Evolutionary conservation across 768 basidiomycete genomes (phyloP).

Genomic region (Mycena venus): DNA sequence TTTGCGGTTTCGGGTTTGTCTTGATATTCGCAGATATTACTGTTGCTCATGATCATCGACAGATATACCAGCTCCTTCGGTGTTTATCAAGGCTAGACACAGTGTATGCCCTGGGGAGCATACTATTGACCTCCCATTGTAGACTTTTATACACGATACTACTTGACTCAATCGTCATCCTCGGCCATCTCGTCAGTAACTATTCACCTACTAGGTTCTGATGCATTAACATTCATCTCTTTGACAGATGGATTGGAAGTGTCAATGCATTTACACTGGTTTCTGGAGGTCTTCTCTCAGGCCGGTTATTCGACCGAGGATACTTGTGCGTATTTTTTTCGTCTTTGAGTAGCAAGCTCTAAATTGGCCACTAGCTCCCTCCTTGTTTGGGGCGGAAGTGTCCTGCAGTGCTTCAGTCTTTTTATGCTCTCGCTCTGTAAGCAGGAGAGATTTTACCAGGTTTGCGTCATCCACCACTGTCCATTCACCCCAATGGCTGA

Average conservation of each 20-base stretch:
- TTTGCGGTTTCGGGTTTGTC: conserved; percentile 7
- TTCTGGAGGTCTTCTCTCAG: background rate
- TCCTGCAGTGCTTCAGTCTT: conserved; percentile 51
- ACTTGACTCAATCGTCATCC: background rate
- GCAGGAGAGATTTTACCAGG: conserved; percentile 26
- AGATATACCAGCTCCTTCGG: background rate
- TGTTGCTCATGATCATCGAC: background rate
- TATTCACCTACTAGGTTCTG: background rate
- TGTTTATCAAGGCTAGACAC: background rate
- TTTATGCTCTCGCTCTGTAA: conserved; percentile 63
- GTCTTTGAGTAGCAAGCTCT: background rate
- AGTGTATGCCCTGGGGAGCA: no score
- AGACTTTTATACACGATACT: background rate
- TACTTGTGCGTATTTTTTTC: background rate
- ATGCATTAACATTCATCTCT: no score
- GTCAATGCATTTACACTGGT: background rate
- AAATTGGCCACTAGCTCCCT: background rate
- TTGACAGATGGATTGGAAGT: conserved; percentile 3
- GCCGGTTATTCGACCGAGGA: background rate
- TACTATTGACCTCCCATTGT: background rate
- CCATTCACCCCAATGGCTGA: no score
- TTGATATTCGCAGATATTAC: background rate
- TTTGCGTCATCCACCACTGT: background rate
- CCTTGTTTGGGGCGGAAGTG: conserved; percentile 47
- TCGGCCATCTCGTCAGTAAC: background rate